Evolutionary conservation across 768 basidiomycete genomes (phyloP).

Genomic region (Amylocystis lapponica): DNA sequence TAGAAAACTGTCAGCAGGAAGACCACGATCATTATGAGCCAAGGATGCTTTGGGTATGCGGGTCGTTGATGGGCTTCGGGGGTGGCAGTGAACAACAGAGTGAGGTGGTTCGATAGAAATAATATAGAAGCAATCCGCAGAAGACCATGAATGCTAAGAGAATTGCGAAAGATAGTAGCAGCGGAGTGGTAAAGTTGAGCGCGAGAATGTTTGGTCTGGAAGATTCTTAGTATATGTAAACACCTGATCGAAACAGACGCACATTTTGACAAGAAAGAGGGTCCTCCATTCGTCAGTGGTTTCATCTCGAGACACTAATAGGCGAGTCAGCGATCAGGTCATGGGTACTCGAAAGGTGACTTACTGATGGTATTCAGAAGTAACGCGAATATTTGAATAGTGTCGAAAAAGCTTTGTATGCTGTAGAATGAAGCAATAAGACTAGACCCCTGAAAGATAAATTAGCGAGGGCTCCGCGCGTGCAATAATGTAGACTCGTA

Average conservation of each 20-base stretch:
- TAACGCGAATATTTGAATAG: slow-evolving; percentile 66
- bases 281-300: slow-evolving; percentile 45
- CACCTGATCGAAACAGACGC: slow-evolving; percentile 23
- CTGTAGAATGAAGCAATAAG: slow-evolving; percentile 64
- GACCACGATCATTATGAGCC: slow-evolving; percentile 53
- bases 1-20: slow-evolving; percentile 68
- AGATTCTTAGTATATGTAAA: slow-evolving; percentile 6
- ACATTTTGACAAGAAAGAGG: slow-evolving; percentile 66
- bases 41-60: slow-evolving; percentile 35
- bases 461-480: neutral
- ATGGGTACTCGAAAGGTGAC: slow-evolving; percentile 3
- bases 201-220: slow-evolving; percentile 67
- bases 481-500: slow-evolving; percentile 32
- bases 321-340: neutral
- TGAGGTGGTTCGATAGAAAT: slow-evolving; percentile 47
- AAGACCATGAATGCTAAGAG: slow-evolving; percentile 54
- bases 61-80: slow-evolving; percentile 52
- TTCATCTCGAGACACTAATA: slow-evolving; percentile 8
- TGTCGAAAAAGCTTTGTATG: slow-evolving; percentile 62
- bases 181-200: slow-evolving; percentile 61
- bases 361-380: slow-evolving; percentile 62
- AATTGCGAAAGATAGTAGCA: slow-evolving; percentile 54
- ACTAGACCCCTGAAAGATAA: slow-evolving; percentile 53
- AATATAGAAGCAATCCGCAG: slow-evolving; percentile 47
- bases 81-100: slow-evolving; percentile 42